phyloP scores from a whole-genome alignment of 2,329 filamentous ascomycete genomes.

The Ophiostoma sp. region DNA sequence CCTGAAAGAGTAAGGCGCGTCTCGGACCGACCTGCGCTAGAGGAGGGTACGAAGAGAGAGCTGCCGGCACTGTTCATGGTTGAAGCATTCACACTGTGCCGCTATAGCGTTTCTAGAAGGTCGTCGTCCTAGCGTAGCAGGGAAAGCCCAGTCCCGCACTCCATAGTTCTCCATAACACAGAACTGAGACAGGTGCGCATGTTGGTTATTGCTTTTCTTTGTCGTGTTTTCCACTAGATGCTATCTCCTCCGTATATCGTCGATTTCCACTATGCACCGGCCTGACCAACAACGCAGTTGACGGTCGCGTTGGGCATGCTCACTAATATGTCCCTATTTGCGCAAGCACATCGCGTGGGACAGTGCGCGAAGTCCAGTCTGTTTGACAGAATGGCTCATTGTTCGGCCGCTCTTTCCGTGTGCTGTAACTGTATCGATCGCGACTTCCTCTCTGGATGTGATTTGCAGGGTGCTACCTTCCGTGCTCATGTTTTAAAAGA shows the following conservation, averaged over 20 bases:
- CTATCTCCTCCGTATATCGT: slow-evolving; percentile 11
- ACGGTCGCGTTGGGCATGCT: neutral
- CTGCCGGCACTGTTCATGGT: neutral
- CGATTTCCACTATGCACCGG: neutral
- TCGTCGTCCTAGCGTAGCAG: slow-evolving; percentile 10
- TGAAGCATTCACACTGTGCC: neutral
- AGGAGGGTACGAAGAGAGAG: neutral
- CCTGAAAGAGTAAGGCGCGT: slow-evolving; percentile 2
- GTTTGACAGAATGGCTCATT: neutral
- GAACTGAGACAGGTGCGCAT: neutral
- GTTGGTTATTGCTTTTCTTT: neutral
- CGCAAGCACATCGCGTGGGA: neutral
- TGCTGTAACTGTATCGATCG: neutral
- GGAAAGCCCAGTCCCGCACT: neutral
- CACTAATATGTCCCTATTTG: neutral
- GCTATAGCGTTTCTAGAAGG: slow-evolving; percentile 18
- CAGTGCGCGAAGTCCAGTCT: neutral
- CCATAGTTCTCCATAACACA: slow-evolving; percentile 11
- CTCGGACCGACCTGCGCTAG: slow-evolving; percentile 11
- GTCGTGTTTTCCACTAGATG: neutral
- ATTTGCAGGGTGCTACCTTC: too few species aligned
- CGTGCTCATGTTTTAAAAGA: neutral
- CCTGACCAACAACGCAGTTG: neutral
- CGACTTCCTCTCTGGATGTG: neutral
- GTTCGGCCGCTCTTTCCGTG: neutral